Evolutionary conservation across 177 flowering plant species (phyloP), one percentile per base, ranked within the genome.

Genomic region (Vitis hybrid): DNA sequence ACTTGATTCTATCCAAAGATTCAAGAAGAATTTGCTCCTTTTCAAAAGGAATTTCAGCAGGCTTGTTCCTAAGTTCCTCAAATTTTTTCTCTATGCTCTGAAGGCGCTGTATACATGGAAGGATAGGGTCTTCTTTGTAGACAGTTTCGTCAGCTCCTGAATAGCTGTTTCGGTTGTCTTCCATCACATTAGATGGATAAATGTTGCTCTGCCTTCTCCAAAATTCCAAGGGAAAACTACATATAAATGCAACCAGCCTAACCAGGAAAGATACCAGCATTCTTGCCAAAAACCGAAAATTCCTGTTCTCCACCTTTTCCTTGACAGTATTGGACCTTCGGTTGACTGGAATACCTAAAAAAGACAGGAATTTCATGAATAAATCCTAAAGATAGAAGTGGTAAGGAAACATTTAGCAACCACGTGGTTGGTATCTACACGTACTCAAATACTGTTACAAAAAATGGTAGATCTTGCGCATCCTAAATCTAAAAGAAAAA

Each of bases 1-100:
- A 85, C 74, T 90, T 92, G 66, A 94, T 94, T 71, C 98, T 87
- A 64, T 90, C 86, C 83, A 94, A 71, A n/a, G 98, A 94, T 24
- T 88, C 91, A 70, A 75, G 63, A n/a, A 94, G 87, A 80, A 91
- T 80, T 73, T 80, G 77, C 60, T 93, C 98, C 83, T 94, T 93
- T 56, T 91, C 94, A 21, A 62, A 4, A 63, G 98, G 97, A 67
- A 94, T 86, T 66, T 52, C 82, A 14, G 85, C 79, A 62, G 95
- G 92, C 70, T 88, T 94, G 74, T 73, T 79, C 65, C 77, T 79
- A 18, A 94, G 83, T 69, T 90, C 92, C 65, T 84, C 82, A 58
- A 82, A 73, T 61, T 78, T 70, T 64, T 78, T 77, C 76, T 94
- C 98, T 21, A 94, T 87, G 73, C 77, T 88, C 79, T 91, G 81